A percentile compares a stretch with the other conserved stretches of the same genome.
These are phyloP conservation scores for Aphanocladium album DNA, from an alignment of 2,329 filamentous ascomycete genomes.

Conservation along the genomic window DNA sequence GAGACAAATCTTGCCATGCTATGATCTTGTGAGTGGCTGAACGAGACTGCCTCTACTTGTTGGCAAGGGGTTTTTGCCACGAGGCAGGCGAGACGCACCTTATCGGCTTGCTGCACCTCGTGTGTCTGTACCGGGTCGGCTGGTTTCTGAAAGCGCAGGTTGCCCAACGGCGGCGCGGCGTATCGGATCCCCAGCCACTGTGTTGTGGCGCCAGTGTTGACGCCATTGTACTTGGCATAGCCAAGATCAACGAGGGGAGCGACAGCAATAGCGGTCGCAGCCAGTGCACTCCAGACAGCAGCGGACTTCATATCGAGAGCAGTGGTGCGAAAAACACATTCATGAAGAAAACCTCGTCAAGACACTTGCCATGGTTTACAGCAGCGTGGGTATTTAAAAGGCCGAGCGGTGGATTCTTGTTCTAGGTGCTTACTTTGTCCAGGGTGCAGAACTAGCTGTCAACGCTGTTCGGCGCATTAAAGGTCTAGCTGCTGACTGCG, in stretches of 20 bases:
- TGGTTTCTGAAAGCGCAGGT: slow-evolving; percentile 49
- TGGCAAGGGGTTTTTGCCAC: neutral
- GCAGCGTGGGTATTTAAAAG: neutral
- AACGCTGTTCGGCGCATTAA: neutral
- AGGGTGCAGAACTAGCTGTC: neutral
- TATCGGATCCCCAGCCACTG: slow-evolving; percentile 46
- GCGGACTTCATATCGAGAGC: neutral
- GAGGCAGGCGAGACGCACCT: slow-evolving; percentile 22
- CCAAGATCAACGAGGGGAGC: slow-evolving; percentile 31
- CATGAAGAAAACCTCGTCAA: neutral
- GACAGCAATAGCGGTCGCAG: neutral
- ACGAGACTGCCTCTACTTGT: slow-evolving; percentile 32
- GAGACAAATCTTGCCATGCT: slow-evolving; percentile 32
- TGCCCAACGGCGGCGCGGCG: slow-evolving; percentile 43
- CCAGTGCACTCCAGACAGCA: neutral
- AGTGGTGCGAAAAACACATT: neutral
- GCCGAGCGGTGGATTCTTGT: neutral
- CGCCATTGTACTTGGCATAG: slow-evolving; percentile 41
- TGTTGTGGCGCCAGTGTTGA: slow-evolving; percentile 31
- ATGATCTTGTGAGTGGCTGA: slow-evolving; percentile 17
- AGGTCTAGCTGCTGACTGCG: neutral
- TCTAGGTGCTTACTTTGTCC: neutral
- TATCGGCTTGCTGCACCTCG: slow-evolving; percentile 30
- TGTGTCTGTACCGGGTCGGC: slow-evolving; percentile 32
- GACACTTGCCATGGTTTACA: neutral